Percentiles rank a stretch among this genome's conserved stretches.
These are phyloP conservation scores for Cicer judaicum DNA, from an alignment of 306 rosid genomes.

Conservation along the genomic window DNA sequence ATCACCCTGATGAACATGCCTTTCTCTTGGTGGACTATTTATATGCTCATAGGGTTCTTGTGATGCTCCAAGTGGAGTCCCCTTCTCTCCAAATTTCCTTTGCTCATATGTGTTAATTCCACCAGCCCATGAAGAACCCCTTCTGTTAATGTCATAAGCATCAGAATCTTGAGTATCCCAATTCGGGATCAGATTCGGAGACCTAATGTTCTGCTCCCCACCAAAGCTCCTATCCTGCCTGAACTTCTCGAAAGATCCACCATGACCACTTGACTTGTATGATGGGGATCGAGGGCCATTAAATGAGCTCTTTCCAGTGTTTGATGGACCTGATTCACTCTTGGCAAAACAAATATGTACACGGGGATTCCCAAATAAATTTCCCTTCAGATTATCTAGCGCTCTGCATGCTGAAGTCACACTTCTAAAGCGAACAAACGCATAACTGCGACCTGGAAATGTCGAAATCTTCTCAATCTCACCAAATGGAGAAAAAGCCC, in stretches of 20 bases:
- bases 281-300: slow-evolving; percentile 66
- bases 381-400: slow-evolving; percentile 78
- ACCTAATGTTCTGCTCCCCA: slow-evolving; percentile 54
- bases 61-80: slow-evolving; percentile 54
- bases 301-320: slow-evolving; percentile 67
- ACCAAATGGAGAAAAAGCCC: slow-evolving; percentile 89
- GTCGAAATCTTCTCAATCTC: slow-evolving; percentile 87
- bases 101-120: slow-evolving; percentile 57
- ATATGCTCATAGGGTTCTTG: slow-evolving; percentile 63
- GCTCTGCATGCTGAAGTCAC: slow-evolving; percentile 77
- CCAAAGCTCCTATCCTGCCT: slow-evolving; percentile 56
- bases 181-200: slow-evolving; percentile 60
- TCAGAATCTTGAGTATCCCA: slow-evolving; percentile 64
- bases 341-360: slow-evolving; percentile 95
- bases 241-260: slow-evolving; percentile 60
- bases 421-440: slow-evolving; percentile 84
- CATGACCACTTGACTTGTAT: slow-evolving; percentile 55
- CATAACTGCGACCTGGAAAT: slow-evolving; percentile 95
- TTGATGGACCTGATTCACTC: slow-evolving; percentile 78
- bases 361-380: slow-evolving; percentile 92
- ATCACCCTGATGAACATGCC: slow-evolving; percentile 52
- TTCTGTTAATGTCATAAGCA: slow-evolving; percentile 56
- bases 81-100: slow-evolving; percentile 68
- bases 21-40: slow-evolving; percentile 70
- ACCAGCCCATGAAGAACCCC: slow-evolving; percentile 59